phyloP scores from a whole-genome alignment of 352 stramenopile genomes.

The Phytopythium delawarense region DNA sequence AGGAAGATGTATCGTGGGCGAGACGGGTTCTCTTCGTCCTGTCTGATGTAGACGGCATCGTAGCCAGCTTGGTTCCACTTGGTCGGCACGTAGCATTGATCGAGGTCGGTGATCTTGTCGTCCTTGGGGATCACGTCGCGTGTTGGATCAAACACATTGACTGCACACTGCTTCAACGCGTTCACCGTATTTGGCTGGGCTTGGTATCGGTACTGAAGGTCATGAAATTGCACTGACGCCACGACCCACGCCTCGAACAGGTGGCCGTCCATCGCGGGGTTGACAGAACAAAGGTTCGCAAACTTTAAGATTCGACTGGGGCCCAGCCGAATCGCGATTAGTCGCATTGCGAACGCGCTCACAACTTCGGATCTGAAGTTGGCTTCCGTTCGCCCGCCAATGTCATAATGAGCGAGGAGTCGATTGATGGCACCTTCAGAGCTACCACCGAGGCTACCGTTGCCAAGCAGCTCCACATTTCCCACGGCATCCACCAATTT shows the following conservation, averaged over 20 bases:
- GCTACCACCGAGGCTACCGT: background rate
- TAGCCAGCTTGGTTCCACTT: constrained; percentile 4
- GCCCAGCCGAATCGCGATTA: background rate
- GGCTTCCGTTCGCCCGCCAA: background rate
- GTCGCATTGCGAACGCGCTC: background rate
- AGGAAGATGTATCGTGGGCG: constrained; percentile 1
- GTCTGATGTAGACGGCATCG: background rate
- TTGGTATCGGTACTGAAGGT: background rate
- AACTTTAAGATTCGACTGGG: background rate
- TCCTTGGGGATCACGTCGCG: background rate
- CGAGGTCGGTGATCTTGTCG: background rate
- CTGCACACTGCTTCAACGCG: background rate
- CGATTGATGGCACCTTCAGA: background rate
- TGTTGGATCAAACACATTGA: background rate
- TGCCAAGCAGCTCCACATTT: background rate
- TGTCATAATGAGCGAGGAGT: background rate
- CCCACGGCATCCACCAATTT: background rate
- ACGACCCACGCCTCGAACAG: background rate
- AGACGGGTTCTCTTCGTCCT: background rate
- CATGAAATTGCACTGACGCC: background rate
- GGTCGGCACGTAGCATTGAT: constrained; percentile 1
- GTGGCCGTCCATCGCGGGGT: constrained; percentile 1
- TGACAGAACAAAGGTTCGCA: background rate
- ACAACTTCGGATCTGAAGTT: background rate
- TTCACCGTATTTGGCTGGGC: background rate